These are phyloP conservation scores for Wickerhamiella bombiphila DNA, from an alignment of 805 yeast species.

Conservation along the genomic window DNA sequence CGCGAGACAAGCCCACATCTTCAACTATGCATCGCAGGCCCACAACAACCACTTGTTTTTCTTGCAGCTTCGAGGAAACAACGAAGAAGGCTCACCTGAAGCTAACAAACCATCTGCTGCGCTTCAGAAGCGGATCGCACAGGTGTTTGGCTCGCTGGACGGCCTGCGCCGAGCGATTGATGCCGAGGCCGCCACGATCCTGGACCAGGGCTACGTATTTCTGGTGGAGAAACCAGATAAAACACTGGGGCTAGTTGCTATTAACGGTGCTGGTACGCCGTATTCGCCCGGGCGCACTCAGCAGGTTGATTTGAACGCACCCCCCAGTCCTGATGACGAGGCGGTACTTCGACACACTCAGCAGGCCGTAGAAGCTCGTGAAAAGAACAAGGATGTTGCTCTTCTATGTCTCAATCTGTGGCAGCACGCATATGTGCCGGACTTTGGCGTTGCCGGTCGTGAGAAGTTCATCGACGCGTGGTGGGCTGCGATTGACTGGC, in stretches of 20 bases:
- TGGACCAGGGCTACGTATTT: slow-evolving; percentile 90
- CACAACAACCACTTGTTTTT: slow-evolving; percentile 86
- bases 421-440: slow-evolving; percentile 78
- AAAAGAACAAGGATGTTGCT: slow-evolving; percentile 35
- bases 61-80: slow-evolving; percentile 28
- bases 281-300: slow-evolving; percentile 48
- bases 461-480: slow-evolving; percentile 54
- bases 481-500: slow-evolving; percentile 78
- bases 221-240: slow-evolving; percentile 44
- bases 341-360: slow-evolving; percentile 31
- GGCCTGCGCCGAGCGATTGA: slow-evolving; percentile 62
- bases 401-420: slow-evolving; percentile 67
- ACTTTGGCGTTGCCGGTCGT: slow-evolving; percentile 69
- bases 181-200: slow-evolving; percentile 52
- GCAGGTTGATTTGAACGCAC: slow-evolving; percentile 59
- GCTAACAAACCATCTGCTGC: slow-evolving; percentile 13
- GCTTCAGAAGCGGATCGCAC: slow-evolving; percentile 30
- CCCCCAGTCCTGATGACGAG: slow-evolving; percentile 41
- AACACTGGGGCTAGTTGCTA: slow-evolving; percentile 52
- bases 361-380: slow-evolving; percentile 23
- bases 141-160: slow-evolving; percentile 59
- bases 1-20: slow-evolving; percentile 50
- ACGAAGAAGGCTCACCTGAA: slow-evolving; percentile 27
- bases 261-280: slow-evolving; percentile 85
- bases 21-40: slow-evolving; percentile 79